Evolutionary conservation across 495 filamentous ascomycete species (phyloP), one percentile per base, ranked within the genome.

Genomic region (Xylaria castorea): DNA sequence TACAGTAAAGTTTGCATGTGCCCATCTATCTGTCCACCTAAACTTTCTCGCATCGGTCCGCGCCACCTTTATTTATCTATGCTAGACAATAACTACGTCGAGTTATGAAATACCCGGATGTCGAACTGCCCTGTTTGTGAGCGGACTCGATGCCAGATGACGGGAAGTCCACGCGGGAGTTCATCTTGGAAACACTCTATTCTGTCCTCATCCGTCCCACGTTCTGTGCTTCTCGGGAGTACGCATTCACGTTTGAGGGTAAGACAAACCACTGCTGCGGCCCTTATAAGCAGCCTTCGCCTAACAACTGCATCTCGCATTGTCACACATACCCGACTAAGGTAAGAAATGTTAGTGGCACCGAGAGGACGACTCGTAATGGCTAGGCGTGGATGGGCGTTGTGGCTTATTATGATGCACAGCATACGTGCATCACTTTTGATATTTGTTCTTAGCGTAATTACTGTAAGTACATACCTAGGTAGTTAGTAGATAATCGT

Each of bases 211-310:
- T 61, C 30, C 58, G 34, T 61, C 32, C 58, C 32, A 61, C 32
- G 58, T 20, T 61, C 25, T 30, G 58, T 38, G 12, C 42, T 67
- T 40, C 18, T n/a, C 64, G 46, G 30, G 30, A 36, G 32, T 20
- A 9, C 25, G 53, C 66, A 25, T 57, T 69, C 67, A 62, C 53
- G 67, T 70, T 70, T 70, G 57, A 62, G 42, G 53, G 53, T 70
- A 70, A 70, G 67, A 70, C 67, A 61, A 61, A n/a, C 25, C 12
- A 40, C 51, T 32, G n/a, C 46, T 50, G 46, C 46, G 46, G 48
- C 50, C 46, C 44, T 25, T 66, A 48, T 55, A 34, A 67, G 32
- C 46, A 67, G 30, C 50, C 61, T 64, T 70, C 55, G 67, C 67
- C 67, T 61, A 40, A 36, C 55, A 70, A 44, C 40, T 70, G 67